A percentile compares a stretch with the other conserved stretches of the same genome.
Conservation (phyloP, 768 basidiomycete genomes). For the Naganishia friedmannii region DNA sequence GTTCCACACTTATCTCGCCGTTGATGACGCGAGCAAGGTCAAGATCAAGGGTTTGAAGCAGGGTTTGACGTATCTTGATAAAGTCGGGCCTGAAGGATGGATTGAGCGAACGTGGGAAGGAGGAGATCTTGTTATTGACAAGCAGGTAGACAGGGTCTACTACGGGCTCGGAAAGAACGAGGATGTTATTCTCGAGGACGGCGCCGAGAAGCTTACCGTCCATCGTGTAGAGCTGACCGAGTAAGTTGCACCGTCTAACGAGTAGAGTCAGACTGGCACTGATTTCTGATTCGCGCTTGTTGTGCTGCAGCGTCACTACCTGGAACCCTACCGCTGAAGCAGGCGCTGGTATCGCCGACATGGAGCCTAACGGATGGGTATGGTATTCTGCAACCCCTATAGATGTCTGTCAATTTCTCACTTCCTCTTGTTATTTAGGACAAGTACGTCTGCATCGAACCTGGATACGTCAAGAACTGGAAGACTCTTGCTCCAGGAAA, state of each 20-base stretch:
- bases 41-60: conserved; percentile 66
- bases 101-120: conserved; percentile 59
- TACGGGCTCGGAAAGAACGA: conserved; percentile 40
- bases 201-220: conserved; percentile 39
- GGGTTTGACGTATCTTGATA: conserved; percentile 71
- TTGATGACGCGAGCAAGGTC: conserved; percentile 58
- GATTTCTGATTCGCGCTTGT: conserved; percentile 50
- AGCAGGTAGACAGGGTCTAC: conserved; percentile 48
- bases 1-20: conserved; percentile 81
- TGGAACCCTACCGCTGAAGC: conserved; percentile 83
- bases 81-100: conserved; percentile 53
- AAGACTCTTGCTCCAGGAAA: conserved; percentile 63
- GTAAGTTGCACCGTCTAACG: conserved; percentile 35
- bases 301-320: conserved; percentile 62
- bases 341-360: conserved; percentile 75
- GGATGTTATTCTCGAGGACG: conserved; percentile 46
- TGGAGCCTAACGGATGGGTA: conserved; percentile 86
- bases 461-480: conserved; percentile 76
- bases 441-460: conserved; percentile 84
- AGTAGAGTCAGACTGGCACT: background rate
- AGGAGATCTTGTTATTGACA: conserved; percentile 39
- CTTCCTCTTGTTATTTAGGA: conserved; percentile 58
- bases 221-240: conserved; percentile 47
- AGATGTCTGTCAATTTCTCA: no score
- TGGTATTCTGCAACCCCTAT: conserved; percentile 35